Base-by-base conservation (phyloP, 2,329 filamentous ascomycete genomes). In the Verticillium alfalfae region DNA sequence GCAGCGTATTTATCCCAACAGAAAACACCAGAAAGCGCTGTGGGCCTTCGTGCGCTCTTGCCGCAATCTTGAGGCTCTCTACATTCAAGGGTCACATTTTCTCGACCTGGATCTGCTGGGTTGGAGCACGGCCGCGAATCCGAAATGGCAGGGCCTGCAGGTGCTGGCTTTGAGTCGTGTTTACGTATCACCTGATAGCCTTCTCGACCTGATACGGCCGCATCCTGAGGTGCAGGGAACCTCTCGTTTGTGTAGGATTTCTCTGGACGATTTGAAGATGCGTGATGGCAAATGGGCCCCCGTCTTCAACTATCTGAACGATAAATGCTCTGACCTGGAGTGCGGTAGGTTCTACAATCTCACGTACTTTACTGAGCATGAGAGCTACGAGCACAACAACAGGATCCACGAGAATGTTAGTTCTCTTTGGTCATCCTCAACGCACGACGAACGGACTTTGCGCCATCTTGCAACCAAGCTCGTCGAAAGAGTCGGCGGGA, bases 41-140 rank as follows among this genome's bases (percentile, higher is more conserved):
- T 62, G 61, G 61, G 31, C 2, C 7, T 61, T 62, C 2, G 61
- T 61, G 16, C 36, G 41, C 13, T 62, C 55, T 6, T 62, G 61
- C 31, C 39, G 7, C 16, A 61, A 49, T 6, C 59, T 62, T 8
- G 56, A 62, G 12, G 57, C 61, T 12, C 59, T 62, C 7, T 36
- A 26, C 36, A 58, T 62, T 26, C 36, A 61, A 15, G 61, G 55
- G 2, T 31, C 59, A 7, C 61, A 62, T 18, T 61, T 61, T 22
- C 61, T 62, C 26, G 26, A 58, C 2, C 36, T 62, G 6, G 36
- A 62, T 4, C n/a, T 38, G 15, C 34, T 61, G 13, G n/a, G 34
- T 18, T 61, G 59, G 59, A 3, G 26, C 5, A 5, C n/a, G n/a
- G 18, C n/a, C 18, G 1, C 22, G 45, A 9, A 13, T 12, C 4